Base-by-base conservation (phyloP, 2,329 filamentous ascomycete genomes). In the Phyllosticta paracitricarpa region DNA sequence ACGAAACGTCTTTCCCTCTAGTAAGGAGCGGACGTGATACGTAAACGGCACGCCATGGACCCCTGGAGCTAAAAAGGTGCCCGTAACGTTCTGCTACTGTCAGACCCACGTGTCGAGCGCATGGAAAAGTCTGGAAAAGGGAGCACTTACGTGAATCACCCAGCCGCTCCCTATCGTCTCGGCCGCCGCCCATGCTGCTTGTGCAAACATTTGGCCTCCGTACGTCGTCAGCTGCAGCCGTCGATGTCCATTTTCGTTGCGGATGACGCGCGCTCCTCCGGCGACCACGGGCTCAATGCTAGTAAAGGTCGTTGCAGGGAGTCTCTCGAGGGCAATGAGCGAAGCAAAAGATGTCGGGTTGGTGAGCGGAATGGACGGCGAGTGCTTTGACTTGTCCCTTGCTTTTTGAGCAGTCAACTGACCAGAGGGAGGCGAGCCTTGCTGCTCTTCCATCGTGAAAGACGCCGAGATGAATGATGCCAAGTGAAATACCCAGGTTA, bases 181-280 rank as follows among this genome's bases (percentile, higher is more conserved):
- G 7, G 78, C 78, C 9, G 82, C 81, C 17, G 81, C 81, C 73
- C 79, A 84, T 17, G 79, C 80, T 33, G 81, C 78, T 68, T 84
- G 82, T 17, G 79, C 78, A 65, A 78, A 83, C 4, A 83, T 80
- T 70, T 84, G 80, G 1, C 81, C 81, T 9, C 81, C 81, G 68
- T 82, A 83, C 0, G 80, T 77, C n/a, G 75, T 17, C 33, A 40
- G 1, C 1, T 40, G 33, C 10, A 40, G 14, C 33, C 10, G 10
- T 9, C 2, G 9, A 8, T 40, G 33, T 8, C 28, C 28, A 30
- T 30, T 6, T 30, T 8, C 9, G 33, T 10, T 10, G 33, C 9
- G 10, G 4, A 40, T 12, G 10, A 17, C 10, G 33, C 33, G 33
- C 33, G 33, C 33, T 40, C 33, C 33, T 12, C 33, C 33, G 4